These are phyloP conservation scores for Coemansia sp. DNA, from an alignment of 192 early-diverging fungal genomes.

Conservation along the genomic window DNA sequence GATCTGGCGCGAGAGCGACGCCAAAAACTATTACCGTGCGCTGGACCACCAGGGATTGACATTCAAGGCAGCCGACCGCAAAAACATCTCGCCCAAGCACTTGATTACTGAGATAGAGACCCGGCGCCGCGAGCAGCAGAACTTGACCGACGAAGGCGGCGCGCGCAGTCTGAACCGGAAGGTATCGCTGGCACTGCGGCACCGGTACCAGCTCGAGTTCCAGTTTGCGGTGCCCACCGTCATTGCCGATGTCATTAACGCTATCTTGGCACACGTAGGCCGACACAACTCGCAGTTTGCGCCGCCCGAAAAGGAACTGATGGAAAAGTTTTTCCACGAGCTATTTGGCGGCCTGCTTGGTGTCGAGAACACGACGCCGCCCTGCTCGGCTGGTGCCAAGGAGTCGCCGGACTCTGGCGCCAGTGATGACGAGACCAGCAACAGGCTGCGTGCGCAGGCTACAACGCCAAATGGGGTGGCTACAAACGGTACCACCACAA, in stretches of 20 bases:
- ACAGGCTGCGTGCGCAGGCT: background rate
- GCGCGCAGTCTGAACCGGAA: conserved; percentile 32
- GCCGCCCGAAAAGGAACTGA: conserved; percentile 65
- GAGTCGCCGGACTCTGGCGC: background rate
- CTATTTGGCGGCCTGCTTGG: conserved; percentile 59
- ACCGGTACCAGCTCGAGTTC: conserved; percentile 79
- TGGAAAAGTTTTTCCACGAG: conserved; percentile 70
- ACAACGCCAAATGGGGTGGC: background rate
- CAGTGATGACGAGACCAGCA: background rate
- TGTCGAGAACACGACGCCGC: conserved; percentile 15
- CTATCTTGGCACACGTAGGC: conserved; percentile 74
- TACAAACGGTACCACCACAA: conserved; percentile 7
- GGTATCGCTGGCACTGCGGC: conserved; percentile 45
- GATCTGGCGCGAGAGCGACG: conserved; percentile 92
- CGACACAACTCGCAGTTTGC: conserved; percentile 49
- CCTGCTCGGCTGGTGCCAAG: background rate
- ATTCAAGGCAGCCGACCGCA: conserved; percentile 85
- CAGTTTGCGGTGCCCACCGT: conserved; percentile 66
- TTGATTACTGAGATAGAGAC: conserved; percentile 84
- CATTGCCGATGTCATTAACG: conserved; percentile 72
- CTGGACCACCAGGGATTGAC: conserved; percentile 92
- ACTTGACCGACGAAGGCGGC: conserved; percentile 32
- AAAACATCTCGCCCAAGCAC: conserved; percentile 69
- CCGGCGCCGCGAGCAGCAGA: conserved; percentile 76
- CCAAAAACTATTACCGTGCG: conserved; percentile 90